Evolutionary conservation across 2,329 filamentous ascomycete genomes (phyloP), one percentile per base, ranked within the genome.

Genomic region (Talaromyces islandicus): DNA sequence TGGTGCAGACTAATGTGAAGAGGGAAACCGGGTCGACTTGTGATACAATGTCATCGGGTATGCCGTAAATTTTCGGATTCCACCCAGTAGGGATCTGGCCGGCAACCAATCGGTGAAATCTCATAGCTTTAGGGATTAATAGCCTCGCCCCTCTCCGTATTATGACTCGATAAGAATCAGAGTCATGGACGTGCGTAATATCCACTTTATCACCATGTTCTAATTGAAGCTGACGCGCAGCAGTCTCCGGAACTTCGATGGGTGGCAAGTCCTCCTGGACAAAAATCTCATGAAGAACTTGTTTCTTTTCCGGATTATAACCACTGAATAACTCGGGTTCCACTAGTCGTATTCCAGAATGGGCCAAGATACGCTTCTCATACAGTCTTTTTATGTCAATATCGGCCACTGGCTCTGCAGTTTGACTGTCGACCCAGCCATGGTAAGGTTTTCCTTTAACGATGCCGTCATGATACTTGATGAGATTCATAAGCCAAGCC

Each of bases 401-500:
- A 79, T 99, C 94, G 62, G 97, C 92, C 27, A 99, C 91, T 7
- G 94, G 94, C 62, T 97, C 92, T 52, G 90, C 90, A 58, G 91
- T 88, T 84, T 97, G 97, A 72, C 86, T 84, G 71, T 99, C 94
- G 60, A 99, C 93, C 92, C 81, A 99, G 68, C 94, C 94, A 66
- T 93, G 91, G 80, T 97, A 97, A 64, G 89, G 89, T 80, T 96
- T 89, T 74, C 93, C 93, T 81, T 97, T 97, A 74, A 97, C 86
- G 30, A 88, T 87, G 24, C 93, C 94, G 68, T 97, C 97, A 81
- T 96, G 91, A 77, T 99, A 96, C 83, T 93, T 97, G 81, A 99
- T 97, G 60, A 97, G 86, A 71, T 94, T 94, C 92, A 97, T 99
- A 76, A 99, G 91, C 94, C 94, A 99, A 30, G 94, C 92, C 93